phyloP scores from a whole-genome alignment of 768 basidiomycete genomes.

The Lyophyllum semitale region DNA sequence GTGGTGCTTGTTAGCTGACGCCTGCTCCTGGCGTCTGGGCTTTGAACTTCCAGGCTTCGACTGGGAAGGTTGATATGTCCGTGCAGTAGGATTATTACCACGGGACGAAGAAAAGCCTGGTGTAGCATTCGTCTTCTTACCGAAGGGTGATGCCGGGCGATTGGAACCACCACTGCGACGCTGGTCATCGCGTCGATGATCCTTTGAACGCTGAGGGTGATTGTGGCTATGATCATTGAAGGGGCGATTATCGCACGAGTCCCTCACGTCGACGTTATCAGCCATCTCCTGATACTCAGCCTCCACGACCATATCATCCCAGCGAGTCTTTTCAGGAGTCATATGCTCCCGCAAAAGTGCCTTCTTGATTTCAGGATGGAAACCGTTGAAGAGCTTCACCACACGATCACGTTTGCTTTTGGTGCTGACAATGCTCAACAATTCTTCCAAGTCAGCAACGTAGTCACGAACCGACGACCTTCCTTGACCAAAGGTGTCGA shows the following conservation, averaged over 20 bases:
- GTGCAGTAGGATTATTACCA: background rate
- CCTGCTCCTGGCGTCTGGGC: background rate
- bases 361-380: slow-evolving; percentile 25
- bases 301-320: slow-evolving; percentile 23
- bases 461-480: slow-evolving; percentile 26
- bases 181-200: background rate
- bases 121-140: background rate
- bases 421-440: slow-evolving; percentile 30
- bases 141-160: too few relatives aligned
- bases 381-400: slow-evolving; percentile 33
- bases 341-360: slow-evolving; percentile 28
- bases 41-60: background rate
- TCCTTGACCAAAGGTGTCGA: slow-evolving; percentile 23
- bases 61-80: background rate
- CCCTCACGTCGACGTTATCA: slow-evolving; percentile 6
- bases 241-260: background rate
- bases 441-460: slow-evolving; percentile 28
- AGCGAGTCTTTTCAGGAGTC: slow-evolving; percentile 24
- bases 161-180: background rate
- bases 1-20: background rate
- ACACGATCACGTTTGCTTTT: slow-evolving; percentile 26
- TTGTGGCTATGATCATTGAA: too few relatives aligned
- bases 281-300: slow-evolving; percentile 30
- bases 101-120: background rate
- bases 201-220: background rate